Percentiles rank a stretch among this genome's conserved stretches.
These are phyloP conservation scores for Didymella pinodella DNA, from an alignment of 2,329 filamentous ascomycete genomes.

Conservation along the genomic window DNA sequence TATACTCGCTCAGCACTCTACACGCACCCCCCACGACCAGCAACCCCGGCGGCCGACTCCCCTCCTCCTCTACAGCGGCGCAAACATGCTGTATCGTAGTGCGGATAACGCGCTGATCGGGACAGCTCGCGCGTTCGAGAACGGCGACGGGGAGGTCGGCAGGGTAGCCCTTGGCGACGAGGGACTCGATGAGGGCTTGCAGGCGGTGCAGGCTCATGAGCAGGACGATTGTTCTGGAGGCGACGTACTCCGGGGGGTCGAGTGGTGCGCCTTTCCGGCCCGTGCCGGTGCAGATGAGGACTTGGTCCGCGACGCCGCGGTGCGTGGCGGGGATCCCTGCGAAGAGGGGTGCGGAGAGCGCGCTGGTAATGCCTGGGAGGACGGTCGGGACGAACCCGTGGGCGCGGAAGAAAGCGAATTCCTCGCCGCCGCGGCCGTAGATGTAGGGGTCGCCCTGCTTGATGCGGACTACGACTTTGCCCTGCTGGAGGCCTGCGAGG, in stretches of 20 bases:
- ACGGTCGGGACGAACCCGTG: slow-evolving; percentile 76
- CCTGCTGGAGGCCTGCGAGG: slow-evolving; percentile 70
- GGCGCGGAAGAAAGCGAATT: slow-evolving; percentile 81
- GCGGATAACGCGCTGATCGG: slow-evolving; percentile 90
- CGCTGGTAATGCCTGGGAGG: slow-evolving; percentile 88
- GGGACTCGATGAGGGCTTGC: slow-evolving; percentile 72
- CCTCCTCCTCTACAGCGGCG: slow-evolving; percentile 85
- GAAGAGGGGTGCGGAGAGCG: slow-evolving; percentile 86
- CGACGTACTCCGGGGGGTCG: slow-evolving; percentile 78
- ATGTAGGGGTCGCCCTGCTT: slow-evolving; percentile 98
- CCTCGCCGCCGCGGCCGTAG: slow-evolving; percentile 93
- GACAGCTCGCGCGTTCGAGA: slow-evolving; percentile 90
- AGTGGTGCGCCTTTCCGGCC: slow-evolving; percentile 87
- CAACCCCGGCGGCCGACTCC: slow-evolving; percentile 86
- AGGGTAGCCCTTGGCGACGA: slow-evolving; percentile 71
- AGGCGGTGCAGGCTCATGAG: slow-evolving; percentile 95
- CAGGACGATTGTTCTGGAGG: slow-evolving; percentile 85
- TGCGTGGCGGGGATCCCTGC: slow-evolving; percentile 89
- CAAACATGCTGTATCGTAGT: slow-evolving; percentile 83
- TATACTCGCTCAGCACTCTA: slow-evolving; percentile 72
- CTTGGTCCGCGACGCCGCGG: slow-evolving; percentile 87
- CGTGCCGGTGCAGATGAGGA: slow-evolving; percentile 95
- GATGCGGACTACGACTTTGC: slow-evolving; percentile 83
- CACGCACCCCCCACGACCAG: slow-evolving; percentile 87
- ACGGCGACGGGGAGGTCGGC: slow-evolving; percentile 85